Evolutionary conservation across 164 flowering plant genomes (phyloP), one percentile per base, ranked within the genome.

Genomic region (Magnolia sinica): DNA sequence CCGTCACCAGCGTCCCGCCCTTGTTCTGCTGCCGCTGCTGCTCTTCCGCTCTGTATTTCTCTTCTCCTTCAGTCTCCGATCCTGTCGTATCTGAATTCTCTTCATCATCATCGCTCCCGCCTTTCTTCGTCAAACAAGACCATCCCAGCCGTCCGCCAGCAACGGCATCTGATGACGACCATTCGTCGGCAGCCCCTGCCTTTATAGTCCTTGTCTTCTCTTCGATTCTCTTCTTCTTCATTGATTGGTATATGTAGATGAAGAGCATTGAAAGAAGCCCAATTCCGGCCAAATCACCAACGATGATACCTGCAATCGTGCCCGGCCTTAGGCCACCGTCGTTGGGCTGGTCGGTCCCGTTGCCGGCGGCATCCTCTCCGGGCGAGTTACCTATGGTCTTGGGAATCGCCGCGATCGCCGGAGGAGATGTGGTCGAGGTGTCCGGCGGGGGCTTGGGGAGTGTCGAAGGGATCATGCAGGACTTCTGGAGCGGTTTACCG

Each of bases 401-500:
- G 1, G 80, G 80, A 1, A 78, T 68, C 29, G 77, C 77, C 10
- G 80, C 80, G 19, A 74, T 58, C 22, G 80, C 80, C 0, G 80
- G 80, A 27, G 80, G 76, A 63, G 80, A 78, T 22, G 63, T 55
- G 2, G 95, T 74, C 45, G 70, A 51, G 4, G 95, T 74, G 50
- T 91, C 88, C 0, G 93, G 91, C 23, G 76, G 52, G 4, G 89
- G 86, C 22, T 75, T 77, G 0, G 97, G 83, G 2, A 81, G 83
- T 0, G 89, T 79, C 0, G 96, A 88, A 71, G 92, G 90, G 27
- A 90, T 82, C 0, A 86, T 19, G 77, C 98, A 92, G 1, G 84
- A 85, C 27, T 79, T 87, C 81, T 86, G 87, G 66, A 94, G 72
- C 6, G 94, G 94, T 64, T 87, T 91, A 16, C 99, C 99, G 59